Evolutionary conservation across 768 basidiomycete genomes (phyloP).

Genomic region (Filobasidium wieringae): DNA sequence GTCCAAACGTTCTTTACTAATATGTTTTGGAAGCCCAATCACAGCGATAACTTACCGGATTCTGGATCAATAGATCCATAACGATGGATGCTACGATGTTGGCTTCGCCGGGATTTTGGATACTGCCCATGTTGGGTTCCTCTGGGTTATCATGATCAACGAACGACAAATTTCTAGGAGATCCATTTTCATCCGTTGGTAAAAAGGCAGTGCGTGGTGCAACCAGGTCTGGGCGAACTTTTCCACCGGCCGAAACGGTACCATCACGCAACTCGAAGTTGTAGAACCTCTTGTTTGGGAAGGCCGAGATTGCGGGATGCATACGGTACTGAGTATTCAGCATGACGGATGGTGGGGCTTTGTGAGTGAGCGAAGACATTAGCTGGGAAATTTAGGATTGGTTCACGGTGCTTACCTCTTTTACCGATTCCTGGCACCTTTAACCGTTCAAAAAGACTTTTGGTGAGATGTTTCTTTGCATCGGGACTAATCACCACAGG

Average conservation of each 20-base stretch:
- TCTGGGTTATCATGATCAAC: conserved; percentile 67
- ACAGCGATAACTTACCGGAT: conserved; percentile 48
- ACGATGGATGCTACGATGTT: conserved; percentile 65
- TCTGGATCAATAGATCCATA: conserved; percentile 65
- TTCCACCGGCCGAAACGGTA: conserved; percentile 50
- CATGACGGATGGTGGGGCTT: conserved; percentile 68
- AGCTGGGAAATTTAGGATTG: not conserved
- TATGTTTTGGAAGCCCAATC: not conserved
- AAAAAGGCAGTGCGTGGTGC: conserved; percentile 48
- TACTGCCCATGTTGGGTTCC: conserved; percentile 55
- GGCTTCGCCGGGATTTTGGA: conserved; percentile 66
- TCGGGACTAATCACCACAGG: conserved; percentile 70
- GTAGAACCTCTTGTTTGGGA: conserved; percentile 80
- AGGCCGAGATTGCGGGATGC: conserved; percentile 79
- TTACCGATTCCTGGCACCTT: conserved; percentile 62
- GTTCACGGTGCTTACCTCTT: not conserved
- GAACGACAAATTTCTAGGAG: conserved; percentile 59
- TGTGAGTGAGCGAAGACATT: conserved; percentile 40
- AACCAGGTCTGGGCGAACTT: conserved; percentile 45
- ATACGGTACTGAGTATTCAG: conserved; percentile 91
- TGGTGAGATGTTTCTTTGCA: conserved; percentile 61
- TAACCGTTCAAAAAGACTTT: conserved; percentile 78
- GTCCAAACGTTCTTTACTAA: no score
- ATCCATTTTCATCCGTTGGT: conserved; percentile 44
- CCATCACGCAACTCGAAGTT: conserved; percentile 58